Evolutionary conservation across 2,329 filamentous ascomycete genomes (phyloP).

Genomic region (Talaromyces sp.): DNA sequence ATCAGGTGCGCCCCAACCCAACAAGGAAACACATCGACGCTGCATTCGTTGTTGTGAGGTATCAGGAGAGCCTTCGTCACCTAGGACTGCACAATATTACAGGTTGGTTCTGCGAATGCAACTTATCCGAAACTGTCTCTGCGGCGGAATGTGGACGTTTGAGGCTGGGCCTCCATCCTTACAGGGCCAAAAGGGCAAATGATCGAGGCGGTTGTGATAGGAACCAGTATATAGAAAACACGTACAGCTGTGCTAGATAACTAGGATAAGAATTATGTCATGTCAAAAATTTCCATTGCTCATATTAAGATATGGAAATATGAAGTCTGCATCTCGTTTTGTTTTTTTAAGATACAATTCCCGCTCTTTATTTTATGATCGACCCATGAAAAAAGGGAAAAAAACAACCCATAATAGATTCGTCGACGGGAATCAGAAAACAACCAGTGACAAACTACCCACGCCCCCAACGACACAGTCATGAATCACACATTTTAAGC

Average conservation of each 20-base stretch:
- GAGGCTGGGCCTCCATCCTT: constrained; percentile 19
- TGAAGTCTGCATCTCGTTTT: constrained; percentile 15
- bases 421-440: constrained; percentile 1
- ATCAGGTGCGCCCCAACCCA: not conserved
- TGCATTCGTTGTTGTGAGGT: constrained; percentile 60
- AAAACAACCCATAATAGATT: constrained; percentile 15
- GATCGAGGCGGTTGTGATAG: not conserved
- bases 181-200: not conserved
- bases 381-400: constrained; percentile 22
- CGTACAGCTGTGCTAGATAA: not conserved
- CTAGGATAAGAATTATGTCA: constrained; percentile 26
- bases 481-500: constrained; percentile 10
- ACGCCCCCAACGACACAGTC: constrained; percentile 17
- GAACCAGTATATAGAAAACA: not conserved
- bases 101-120: constrained; percentile 34
- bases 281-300: constrained; percentile 26
- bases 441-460: constrained; percentile 2
- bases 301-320: constrained; percentile 12
- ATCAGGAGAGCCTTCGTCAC: constrained; percentile 57
- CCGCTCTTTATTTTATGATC: constrained; percentile 22
- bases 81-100: constrained; percentile 30
- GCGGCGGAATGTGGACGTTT: constrained; percentile 36
- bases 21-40: constrained; percentile 35
- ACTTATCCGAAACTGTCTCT: constrained; percentile 34
- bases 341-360: constrained; percentile 39